Evolutionary conservation across 371 early-diverging fungal genomes (phyloP).

Genomic region (Parasitella parasitica): DNA sequence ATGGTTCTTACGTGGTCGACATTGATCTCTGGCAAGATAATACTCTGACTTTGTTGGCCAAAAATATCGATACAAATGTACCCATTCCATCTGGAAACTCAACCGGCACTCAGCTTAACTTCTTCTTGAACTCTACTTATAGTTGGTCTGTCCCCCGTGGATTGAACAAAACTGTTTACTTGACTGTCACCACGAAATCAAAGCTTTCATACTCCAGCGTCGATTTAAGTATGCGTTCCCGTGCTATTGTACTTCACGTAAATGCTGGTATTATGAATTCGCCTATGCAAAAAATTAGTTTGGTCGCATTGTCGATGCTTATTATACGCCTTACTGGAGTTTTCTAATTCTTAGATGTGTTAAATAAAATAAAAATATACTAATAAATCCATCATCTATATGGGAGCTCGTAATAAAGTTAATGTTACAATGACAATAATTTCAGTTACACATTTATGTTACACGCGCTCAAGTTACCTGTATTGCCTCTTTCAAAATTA

Average conservation of each 20-base stretch:
- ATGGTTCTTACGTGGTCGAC: conserved; percentile 32
- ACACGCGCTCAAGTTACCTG: neutral
- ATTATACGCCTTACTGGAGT: neutral
- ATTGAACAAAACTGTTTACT: conserved; percentile 28
- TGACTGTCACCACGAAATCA: conserved; percentile 26
- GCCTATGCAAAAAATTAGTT: conserved; percentile 1
- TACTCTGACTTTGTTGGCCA: conserved; percentile 1
- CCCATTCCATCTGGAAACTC: conserved; percentile 28
- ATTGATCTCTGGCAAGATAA: conserved; percentile 35
- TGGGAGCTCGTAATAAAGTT: neutral
- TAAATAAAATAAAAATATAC: neutral
- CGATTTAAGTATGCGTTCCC: conserved; percentile 13
- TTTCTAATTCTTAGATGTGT: neutral
- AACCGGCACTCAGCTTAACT: conserved; percentile 26
- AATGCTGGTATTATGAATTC: conserved; percentile 9
- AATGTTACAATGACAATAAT: neutral
- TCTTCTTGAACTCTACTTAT: conserved; percentile 31
- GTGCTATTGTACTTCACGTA: conserved; percentile 17
- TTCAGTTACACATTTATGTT: neutral
- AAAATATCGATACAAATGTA: conserved; percentile 22
- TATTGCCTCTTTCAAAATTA: neutral
- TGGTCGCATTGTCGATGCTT: neutral
- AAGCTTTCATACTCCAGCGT: neutral
- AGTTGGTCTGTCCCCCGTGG: conserved; percentile 39
- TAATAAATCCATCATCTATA: too few relatives aligned